Conservation (phyloP, 2,329 filamentous ascomycete species). For the Epichloe sibirici region DNA sequence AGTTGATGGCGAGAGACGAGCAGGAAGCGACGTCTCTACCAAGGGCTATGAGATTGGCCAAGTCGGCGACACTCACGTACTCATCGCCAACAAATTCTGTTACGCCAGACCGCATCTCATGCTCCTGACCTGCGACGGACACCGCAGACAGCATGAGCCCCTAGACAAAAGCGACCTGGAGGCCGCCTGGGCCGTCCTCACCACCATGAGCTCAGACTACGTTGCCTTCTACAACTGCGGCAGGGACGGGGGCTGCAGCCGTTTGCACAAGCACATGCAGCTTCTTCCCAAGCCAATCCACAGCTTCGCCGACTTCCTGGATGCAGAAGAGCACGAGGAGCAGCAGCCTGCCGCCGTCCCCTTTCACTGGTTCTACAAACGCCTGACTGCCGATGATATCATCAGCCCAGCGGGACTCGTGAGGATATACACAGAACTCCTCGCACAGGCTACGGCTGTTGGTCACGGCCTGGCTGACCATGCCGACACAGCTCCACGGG, state of each 20-base stretch:
- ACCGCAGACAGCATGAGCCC: constrained; percentile 31
- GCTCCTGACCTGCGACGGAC: constrained; percentile 33
- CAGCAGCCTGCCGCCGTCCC: constrained; percentile 16
- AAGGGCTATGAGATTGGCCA: constrained; percentile 27
- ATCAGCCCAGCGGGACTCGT: constrained; percentile 7
- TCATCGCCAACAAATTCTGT: constrained; percentile 36
- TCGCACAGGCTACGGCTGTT: constrained; percentile 7
- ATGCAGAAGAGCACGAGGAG: constrained; percentile 1
- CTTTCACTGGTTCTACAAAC: constrained; percentile 22
- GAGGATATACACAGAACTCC: constrained; percentile 15
- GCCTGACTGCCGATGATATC: constrained; percentile 14
- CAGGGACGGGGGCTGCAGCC: constrained; percentile 29
- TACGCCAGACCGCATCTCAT: constrained; percentile 35
- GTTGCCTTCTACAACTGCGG: constrained; percentile 36
- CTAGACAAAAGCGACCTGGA: constrained; percentile 27
- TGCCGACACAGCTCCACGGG: constrained; percentile 5
- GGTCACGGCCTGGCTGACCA: constrained; percentile 1
- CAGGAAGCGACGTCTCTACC: constrained; percentile 30
- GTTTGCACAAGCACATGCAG: constrained; percentile 38
- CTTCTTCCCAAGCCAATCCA: constrained; percentile 17
- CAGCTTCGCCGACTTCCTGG: constrained; percentile 16
- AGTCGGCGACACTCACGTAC: constrained; percentile 29
- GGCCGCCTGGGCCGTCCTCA: constrained; percentile 24
- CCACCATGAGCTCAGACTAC: constrained; percentile 16
- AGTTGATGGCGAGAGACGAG: constrained; percentile 4